Base-by-base conservation (phyloP, 2,329 filamentous ascomycete genomes). In the Tolypocladium guangdongense region DNA sequence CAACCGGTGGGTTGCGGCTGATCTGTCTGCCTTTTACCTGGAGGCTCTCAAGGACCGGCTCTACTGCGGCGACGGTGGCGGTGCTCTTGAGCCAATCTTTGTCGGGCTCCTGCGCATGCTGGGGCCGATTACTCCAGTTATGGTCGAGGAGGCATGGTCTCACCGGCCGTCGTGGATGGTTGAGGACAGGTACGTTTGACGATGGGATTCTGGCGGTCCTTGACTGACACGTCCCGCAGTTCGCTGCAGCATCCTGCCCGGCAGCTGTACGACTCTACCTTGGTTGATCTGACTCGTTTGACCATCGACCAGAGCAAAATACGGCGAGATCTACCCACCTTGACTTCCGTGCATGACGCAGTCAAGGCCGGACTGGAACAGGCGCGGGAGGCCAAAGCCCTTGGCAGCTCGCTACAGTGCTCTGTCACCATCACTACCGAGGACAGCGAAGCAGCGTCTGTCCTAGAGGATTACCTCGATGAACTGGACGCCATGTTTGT, bases 21-120 rank as follows among this genome's bases (percentile, higher is more conserved):
- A 96, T 60, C 78, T 99, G 27, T 96, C 90, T 0, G 86, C 92
- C 0, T 95, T 96, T 68, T 99, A 97, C 68, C 82, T 99, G 54
- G 93, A 99, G 69, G 84, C 88, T 0, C 77, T 91, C 62, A 99
- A 99, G 69, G 93, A 99, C 63, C 79, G 89, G 3, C 75, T 97
- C 1, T 99, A 99, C 73, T 93, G 91, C 47, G 88, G 87, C 33
- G 81, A 84, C 56, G 80, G 81, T 16, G 77, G 80, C 16, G 86
- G 87, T 48, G 75, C 80, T 5, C 70, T 88, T 49, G 78, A 81
- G 59, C 76, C 80, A 32, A 81, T 96, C 52, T 83, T 92, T 56
- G 71, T 81, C 7, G 83, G 89, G 37, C 74, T 96, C 20, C 73
- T 91, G 56, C 80, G 84, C 52, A 89, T 95, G 78, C 75, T 97